phyloP scores from a whole-genome alignment of 768 basidiomycete genomes.

The Kwoniella sp. region DNA sequence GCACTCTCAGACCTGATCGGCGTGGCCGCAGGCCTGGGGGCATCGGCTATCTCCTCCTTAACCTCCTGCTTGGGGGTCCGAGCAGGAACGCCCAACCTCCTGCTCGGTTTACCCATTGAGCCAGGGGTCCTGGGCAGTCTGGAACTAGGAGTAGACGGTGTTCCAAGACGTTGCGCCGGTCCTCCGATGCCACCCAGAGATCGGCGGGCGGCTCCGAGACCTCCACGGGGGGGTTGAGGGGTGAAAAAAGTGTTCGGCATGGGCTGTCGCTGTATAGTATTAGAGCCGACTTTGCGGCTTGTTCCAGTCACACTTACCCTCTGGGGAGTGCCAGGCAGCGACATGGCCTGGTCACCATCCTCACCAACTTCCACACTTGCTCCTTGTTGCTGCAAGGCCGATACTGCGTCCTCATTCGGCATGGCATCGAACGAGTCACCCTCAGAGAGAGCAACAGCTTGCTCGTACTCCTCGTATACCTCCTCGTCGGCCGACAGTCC shows the following conservation, averaged over 20 bases:
- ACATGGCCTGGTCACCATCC: conserved; percentile 5
- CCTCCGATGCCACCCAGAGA: conserved; percentile 33
- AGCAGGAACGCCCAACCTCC: conserved; percentile 4
- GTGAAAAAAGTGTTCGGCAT: conserved; percentile 35
- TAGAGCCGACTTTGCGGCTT: neutral
- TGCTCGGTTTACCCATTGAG: conserved; percentile 27
- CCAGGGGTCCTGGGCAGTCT: conserved; percentile 13
- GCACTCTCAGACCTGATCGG: conserved; percentile 6
- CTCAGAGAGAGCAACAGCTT: neutral
- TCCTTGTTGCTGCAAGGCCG: too few species aligned
- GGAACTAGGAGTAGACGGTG: conserved; percentile 20
- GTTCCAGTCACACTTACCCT: neutral
- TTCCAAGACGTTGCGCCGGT: conserved; percentile 31
- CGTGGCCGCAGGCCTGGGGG: conserved; percentile 5
- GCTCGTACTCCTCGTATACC: conserved; percentile 8
- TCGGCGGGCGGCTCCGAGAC: conserved; percentile 20
- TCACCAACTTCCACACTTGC: conserved; percentile 6
- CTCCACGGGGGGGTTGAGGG: conserved; percentile 31
- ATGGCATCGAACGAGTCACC: neutral
- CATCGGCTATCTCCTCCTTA: conserved; percentile 3
- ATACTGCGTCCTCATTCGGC: neutral
- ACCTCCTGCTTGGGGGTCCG: conserved; percentile 4
- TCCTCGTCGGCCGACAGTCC: neutral
- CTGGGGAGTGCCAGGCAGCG: conserved; percentile 11
- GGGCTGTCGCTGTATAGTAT: conserved; percentile 6